Percentiles rank a stretch among this genome's conserved stretches.
Conservation (phyloP, 495 filamentous ascomycete species). For the Podospora bellae-mahoneyi region DNA sequence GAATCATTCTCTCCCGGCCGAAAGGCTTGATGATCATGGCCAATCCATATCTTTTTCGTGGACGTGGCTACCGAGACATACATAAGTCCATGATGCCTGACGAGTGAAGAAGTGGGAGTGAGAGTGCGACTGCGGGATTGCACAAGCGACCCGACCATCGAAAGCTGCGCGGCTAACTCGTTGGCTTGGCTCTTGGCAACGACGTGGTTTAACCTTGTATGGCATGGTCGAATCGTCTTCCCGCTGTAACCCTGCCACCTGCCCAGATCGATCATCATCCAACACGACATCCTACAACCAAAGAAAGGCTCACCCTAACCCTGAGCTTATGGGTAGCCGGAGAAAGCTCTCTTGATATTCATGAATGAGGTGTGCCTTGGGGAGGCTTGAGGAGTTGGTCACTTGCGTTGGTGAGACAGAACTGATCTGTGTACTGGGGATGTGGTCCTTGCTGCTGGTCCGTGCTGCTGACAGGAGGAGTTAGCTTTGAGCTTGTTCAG, state of each 20-base stretch:
- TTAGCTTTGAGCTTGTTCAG: conserved; percentile 9
- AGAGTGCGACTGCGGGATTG: background rate
- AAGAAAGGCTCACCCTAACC: background rate
- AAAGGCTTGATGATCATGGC: background rate
- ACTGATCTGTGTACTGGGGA: conserved; percentile 2
- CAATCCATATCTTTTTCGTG: background rate
- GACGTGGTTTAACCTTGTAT: conserved; percentile 3
- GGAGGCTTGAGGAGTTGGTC: background rate
- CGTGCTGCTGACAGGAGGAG: conserved; percentile 26
- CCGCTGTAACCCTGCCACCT: conserved; percentile 1
- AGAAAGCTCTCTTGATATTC: background rate
- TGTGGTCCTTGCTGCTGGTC: conserved; percentile 11
- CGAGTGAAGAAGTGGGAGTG: no score
- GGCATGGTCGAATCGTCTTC: conserved; percentile 2
- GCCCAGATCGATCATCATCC: background rate
- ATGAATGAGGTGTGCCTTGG: background rate
- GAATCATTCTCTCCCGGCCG: background rate
- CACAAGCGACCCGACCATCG: conserved; percentile 6
- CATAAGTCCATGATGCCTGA: background rate
- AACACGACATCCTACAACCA: background rate
- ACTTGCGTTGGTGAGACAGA: conserved; percentile 3
- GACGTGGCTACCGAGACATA: conserved; percentile 1
- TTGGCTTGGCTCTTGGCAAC: conserved; percentile 26
- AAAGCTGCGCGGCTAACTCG: conserved; percentile 32
- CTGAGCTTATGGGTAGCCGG: no score